These are phyloP conservation scores for Claviceps purpurea DNA, from an alignment of 2,329 filamentous ascomycete genomes.

Conservation along the genomic window DNA sequence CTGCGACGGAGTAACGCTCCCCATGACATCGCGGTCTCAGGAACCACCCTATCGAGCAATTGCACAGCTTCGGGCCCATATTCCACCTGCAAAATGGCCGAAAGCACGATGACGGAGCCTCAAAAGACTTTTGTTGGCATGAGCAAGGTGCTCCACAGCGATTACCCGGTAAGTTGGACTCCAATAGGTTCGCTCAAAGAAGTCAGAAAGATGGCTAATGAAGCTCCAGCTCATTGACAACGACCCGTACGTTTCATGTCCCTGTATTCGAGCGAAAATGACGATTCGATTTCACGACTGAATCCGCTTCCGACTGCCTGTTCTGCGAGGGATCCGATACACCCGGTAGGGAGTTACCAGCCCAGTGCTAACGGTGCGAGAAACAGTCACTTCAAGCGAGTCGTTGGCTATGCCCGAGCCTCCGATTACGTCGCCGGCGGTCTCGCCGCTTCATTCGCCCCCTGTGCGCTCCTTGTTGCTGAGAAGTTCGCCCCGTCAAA, in stretches of 20 bases:
- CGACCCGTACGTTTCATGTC: conserved; percentile 60
- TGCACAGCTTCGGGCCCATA: conserved; percentile 13
- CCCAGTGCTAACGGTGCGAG: conserved; percentile 14
- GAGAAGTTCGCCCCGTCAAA: conserved; percentile 78
- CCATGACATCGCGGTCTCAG: conserved; percentile 6
- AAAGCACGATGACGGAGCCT: conserved; percentile 24
- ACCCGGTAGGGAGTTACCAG: too few species aligned
- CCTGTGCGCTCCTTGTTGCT: conserved; percentile 61
- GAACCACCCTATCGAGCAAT: conserved; percentile 6
- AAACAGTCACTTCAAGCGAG: conserved; percentile 75
- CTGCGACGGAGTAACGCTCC: conserved; percentile 9
- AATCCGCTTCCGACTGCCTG: too few species aligned
- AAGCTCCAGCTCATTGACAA: conserved; percentile 82
- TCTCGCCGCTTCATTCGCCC: conserved; percentile 56
- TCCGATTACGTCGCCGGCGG: conserved; percentile 69
- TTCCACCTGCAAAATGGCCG: conserved; percentile 22
- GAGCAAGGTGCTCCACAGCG: conserved; percentile 66
- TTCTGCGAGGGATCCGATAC: too few species aligned
- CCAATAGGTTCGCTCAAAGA: conserved; percentile 11
- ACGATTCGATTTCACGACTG: too few species aligned
- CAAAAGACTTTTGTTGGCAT: conserved; percentile 22
- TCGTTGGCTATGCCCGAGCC: conserved; percentile 71
- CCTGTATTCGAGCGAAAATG: too few species aligned
- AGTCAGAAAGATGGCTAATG: conserved; percentile 8
- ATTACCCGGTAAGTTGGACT: conserved; percentile 63